These are phyloP conservation scores for Cucumis hystrix DNA, from an alignment of 306 rosid species.

Conservation along the genomic window DNA sequence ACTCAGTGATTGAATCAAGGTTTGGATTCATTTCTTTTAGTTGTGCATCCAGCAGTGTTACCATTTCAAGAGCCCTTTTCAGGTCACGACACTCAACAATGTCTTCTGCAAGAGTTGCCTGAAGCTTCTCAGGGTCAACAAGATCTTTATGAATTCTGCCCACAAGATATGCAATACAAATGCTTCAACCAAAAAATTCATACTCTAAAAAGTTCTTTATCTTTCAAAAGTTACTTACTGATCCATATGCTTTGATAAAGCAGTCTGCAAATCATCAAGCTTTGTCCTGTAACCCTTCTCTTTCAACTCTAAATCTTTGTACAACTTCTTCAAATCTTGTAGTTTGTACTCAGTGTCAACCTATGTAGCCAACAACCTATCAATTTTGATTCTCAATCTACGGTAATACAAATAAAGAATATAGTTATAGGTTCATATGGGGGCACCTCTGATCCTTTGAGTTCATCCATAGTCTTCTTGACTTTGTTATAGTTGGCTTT, in stretches of 20 bases:
- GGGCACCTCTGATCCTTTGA: conserved; percentile 83
- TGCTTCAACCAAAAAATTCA: neutral
- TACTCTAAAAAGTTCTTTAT: neutral
- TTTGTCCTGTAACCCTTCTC: conserved; percentile 63
- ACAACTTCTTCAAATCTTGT: conserved; percentile 72
- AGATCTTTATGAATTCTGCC: conserved; percentile 74
- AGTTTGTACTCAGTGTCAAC: conserved; percentile 80
- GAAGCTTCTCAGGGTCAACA: conserved; percentile 79
- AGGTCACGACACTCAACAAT: conserved; percentile 44
- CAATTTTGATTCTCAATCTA: conserved; percentile 1
- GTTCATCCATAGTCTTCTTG: conserved; percentile 56
- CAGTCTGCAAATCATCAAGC: conserved; percentile 61
- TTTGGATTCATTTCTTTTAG: conserved; percentile 93
- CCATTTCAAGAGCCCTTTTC: conserved; percentile 68
- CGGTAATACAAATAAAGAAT: neutral
- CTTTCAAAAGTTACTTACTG: conserved; percentile 44
- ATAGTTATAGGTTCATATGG: neutral
- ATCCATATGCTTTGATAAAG: conserved; percentile 68
- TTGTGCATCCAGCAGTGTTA: conserved; percentile 63
- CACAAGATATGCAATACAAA: conserved; percentile 10
- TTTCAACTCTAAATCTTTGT: conserved; percentile 61
- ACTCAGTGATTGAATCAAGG: conserved; percentile 96
- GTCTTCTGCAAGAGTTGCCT: conserved; percentile 46
- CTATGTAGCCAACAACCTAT: conserved; percentile 22
- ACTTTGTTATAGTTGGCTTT: conserved; percentile 48